A percentile compares a stretch with the other conserved stretches of the same genome.
Evolutionary conservation across 352 stramenopile species (phyloP).

Genomic region (Phytophthora syringae): DNA sequence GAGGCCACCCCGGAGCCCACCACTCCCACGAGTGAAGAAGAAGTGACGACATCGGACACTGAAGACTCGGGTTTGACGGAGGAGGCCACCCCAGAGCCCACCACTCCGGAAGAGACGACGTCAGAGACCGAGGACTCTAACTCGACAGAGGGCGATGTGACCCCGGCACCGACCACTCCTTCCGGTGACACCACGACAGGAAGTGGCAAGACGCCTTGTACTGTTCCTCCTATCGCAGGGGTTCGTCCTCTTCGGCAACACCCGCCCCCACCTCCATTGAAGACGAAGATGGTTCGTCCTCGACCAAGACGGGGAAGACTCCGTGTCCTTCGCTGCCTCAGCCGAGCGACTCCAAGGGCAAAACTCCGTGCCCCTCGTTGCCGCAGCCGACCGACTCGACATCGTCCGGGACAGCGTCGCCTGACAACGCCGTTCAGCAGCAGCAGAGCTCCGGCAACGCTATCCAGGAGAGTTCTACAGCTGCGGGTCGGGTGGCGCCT

Average conservation of each 20-base stretch:
- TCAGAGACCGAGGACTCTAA: conserved; percentile 18
- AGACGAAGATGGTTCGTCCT: conserved; percentile 24
- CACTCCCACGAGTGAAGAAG: too few relatives aligned
- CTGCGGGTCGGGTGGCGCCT: conserved; percentile 24
- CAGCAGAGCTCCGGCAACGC: conserved; percentile 32
- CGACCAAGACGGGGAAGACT: conserved; percentile 27
- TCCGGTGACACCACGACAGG: conserved; percentile 3
- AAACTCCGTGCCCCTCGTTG: conserved; percentile 28
- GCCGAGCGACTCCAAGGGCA: conserved; percentile 19
- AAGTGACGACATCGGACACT: too few relatives aligned
- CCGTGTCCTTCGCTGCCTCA: conserved; percentile 36
- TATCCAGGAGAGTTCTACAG: conserved; percentile 34
- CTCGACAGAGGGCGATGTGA: conserved; percentile 22
- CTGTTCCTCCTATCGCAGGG: conserved; percentile 24
- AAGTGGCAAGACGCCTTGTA: conserved; percentile 26
- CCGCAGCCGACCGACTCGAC: conserved; percentile 28
- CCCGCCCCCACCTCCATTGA: conserved; percentile 33
- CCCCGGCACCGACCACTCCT: conserved; percentile 20
- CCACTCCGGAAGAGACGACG: conserved; percentile 1
- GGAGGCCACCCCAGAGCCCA: conserved; percentile 13
- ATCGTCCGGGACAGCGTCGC: background rate
- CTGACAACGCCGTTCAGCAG: conserved; percentile 23
- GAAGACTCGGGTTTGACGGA: background rate
- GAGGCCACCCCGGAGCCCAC: too few relatives aligned
- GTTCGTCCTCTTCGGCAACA: conserved; percentile 33